Evolutionary conservation across 129 eudicot species (phyloP).

Genomic region (Flaveria robusta): DNA sequence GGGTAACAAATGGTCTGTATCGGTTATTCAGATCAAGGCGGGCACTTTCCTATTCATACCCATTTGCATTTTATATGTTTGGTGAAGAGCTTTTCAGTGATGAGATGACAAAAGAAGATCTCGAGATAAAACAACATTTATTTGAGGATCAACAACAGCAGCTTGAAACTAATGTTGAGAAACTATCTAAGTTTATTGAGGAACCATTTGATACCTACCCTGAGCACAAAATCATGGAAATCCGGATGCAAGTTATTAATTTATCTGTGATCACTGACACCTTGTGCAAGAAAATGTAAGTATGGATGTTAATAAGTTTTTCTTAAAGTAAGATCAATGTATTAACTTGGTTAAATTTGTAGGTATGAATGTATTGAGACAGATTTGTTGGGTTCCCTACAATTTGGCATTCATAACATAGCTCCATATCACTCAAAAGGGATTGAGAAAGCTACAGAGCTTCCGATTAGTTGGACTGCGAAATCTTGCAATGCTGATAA

Average conservation of each 20-base stretch:
- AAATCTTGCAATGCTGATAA: conserved; percentile 37
- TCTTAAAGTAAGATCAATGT: conserved; percentile 17
- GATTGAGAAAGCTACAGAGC: conserved; percentile 84
- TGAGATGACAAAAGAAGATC: conserved; percentile 77
- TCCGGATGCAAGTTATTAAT: conserved; percentile 83
- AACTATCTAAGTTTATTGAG: conserved; percentile 75
- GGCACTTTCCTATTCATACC: conserved; percentile 87
- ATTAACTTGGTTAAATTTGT: conserved; percentile 29
- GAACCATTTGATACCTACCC: conserved; percentile 74
- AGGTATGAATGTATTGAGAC: conserved; percentile 97
- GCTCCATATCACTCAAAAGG: conserved; percentile 91
- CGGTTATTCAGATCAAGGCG: conserved; percentile 89
- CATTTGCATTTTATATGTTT: conserved; percentile 95
- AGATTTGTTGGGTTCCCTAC: conserved; percentile 80
- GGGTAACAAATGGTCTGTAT: conserved; percentile 90
- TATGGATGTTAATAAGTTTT: conserved; percentile 3
- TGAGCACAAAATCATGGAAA: conserved; percentile 56
- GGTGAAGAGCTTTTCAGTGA: conserved; percentile 84
- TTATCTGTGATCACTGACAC: conserved; percentile 76
- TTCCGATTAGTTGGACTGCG: conserved; percentile 41
- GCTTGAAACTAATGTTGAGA: conserved; percentile 89
- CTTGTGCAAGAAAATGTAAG: conserved; percentile 94
- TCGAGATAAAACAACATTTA: conserved; percentile 82
- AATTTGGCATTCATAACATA: conserved; percentile 65
- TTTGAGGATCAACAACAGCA: conserved; percentile 99